phyloP scores from a whole-genome alignment of 352 stramenopile genomes.

The Phytophthora citricola region DNA sequence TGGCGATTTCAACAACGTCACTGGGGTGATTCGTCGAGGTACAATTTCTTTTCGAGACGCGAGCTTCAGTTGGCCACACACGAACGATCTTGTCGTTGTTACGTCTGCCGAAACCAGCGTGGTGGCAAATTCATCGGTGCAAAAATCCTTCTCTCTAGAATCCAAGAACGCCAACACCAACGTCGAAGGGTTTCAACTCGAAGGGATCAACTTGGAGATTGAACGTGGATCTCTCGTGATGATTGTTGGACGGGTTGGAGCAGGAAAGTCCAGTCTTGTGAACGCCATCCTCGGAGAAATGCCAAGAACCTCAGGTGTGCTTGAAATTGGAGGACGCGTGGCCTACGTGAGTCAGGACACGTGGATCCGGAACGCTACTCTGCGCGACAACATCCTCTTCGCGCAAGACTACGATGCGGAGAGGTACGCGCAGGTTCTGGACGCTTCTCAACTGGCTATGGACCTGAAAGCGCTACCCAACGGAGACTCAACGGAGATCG shows the following conservation, averaged over 20 bases:
- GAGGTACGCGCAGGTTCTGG: conserved; percentile 46
- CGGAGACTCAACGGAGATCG: conserved; percentile 1
- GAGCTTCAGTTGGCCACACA: conserved; percentile 36
- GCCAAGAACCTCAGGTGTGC: conserved; percentile 22
- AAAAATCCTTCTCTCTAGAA: not conserved
- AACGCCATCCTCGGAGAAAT: conserved; percentile 61
- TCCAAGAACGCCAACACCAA: not conserved
- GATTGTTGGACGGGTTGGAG: conserved; percentile 55
- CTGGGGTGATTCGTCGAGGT: conserved; percentile 1
- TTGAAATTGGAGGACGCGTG: conserved; percentile 35
- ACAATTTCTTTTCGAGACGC: conserved; percentile 27
- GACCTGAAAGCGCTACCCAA: conserved; percentile 57
- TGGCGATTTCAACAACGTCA: not conserved
- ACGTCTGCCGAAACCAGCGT: not conserved
- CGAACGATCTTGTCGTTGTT: conserved; percentile 29
- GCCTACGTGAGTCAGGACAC: conserved; percentile 91
- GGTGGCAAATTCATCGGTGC: not conserved
- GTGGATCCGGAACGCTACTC: conserved; percentile 92
- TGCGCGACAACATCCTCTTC: conserved; percentile 93
- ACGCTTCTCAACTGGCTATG: conserved; percentile 39
- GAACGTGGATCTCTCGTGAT: conserved; percentile 59
- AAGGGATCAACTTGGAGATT: conserved; percentile 61
- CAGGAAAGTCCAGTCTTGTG: conserved; percentile 61
- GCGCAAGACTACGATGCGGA: conserved; percentile 39
- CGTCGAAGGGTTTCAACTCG: conserved; percentile 21